These are phyloP conservation scores for Lactifluus hygrophoroides DNA, from an alignment of 768 basidiomycete genomes.

Conservation along the genomic window DNA sequence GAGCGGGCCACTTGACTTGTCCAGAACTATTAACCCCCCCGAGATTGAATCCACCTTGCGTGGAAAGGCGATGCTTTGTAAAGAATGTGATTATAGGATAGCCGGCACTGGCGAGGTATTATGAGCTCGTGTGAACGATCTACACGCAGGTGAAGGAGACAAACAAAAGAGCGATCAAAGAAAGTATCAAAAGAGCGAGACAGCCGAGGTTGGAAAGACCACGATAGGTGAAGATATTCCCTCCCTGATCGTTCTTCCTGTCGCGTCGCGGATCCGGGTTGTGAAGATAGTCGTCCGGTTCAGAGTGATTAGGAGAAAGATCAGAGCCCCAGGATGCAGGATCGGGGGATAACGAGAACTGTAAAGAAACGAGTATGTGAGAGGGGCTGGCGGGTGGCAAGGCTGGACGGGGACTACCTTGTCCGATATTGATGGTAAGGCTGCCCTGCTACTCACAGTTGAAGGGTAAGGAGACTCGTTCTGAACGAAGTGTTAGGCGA, in stretches of 20 bases:
- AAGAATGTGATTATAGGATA: slow-evolving; percentile 31
- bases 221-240: slow-evolving; percentile 32
- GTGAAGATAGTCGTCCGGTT: slow-evolving; percentile 28
- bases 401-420: slow-evolving; percentile 19
- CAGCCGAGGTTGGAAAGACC: slow-evolving; percentile 37
- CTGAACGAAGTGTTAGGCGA: slow-evolving; percentile 8
- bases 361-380: neutral
- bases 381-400: neutral
- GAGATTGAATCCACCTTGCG: slow-evolving; percentile 35
- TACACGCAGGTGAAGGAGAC: neutral
- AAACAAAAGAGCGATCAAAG: slow-evolving; percentile 16
- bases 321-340: slow-evolving; percentile 27
- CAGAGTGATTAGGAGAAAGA: slow-evolving; percentile 16
- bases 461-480: slow-evolving; percentile 22
- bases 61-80: slow-evolving; percentile 20
- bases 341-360: slow-evolving; percentile 25
- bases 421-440: slow-evolving; percentile 24
- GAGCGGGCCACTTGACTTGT: slow-evolving; percentile 26
- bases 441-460: neutral
- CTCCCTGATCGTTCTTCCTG: slow-evolving; percentile 28
- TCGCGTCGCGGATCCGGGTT: slow-evolving; percentile 28
- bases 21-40: slow-evolving; percentile 42
- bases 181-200: slow-evolving; percentile 18
- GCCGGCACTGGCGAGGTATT: slow-evolving; percentile 25
- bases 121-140: neutral